Evolutionary conservation across 768 basidiomycete species (phyloP).

Genomic region (Cyathus striatus): DNA sequence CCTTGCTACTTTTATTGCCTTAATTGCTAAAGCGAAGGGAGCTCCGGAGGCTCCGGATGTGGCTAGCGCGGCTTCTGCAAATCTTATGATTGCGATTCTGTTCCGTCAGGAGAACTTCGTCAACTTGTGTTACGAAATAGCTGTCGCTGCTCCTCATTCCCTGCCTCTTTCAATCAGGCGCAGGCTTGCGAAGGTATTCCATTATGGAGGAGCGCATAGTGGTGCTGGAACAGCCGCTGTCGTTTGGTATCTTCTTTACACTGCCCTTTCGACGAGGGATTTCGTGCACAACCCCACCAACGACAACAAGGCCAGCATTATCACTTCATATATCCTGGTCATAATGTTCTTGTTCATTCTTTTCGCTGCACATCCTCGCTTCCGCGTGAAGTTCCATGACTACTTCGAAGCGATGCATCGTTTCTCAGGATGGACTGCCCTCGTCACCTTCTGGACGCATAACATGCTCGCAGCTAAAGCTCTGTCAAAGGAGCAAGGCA

Average conservation of each 20-base stretch:
- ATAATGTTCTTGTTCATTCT: conserved; percentile 44
- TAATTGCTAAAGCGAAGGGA: conserved; percentile 27
- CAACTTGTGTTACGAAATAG: conserved; percentile 45
- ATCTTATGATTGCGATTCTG: conserved; percentile 37
- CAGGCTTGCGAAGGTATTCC: conserved; percentile 43
- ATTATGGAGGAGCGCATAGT: conserved; percentile 53
- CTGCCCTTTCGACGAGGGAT: conserved; percentile 34
- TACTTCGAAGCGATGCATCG: conserved; percentile 52
- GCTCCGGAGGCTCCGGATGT: conserved; percentile 29
- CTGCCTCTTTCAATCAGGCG: conserved; percentile 36
- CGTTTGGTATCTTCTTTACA: conserved; percentile 47
- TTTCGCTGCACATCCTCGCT: conserved; percentile 40
- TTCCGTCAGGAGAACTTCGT: conserved; percentile 49
- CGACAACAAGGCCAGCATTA: conserved; percentile 11
- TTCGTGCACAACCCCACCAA: conserved; percentile 16
- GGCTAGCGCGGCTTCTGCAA: conserved; percentile 32
- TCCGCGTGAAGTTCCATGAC: conserved; percentile 43
- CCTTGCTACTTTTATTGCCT: conserved; percentile 39
- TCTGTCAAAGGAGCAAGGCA: conserved; percentile 26
- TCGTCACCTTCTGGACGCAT: conserved; percentile 44
- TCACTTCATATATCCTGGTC: conserved; percentile 33
- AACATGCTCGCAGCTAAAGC: conserved; percentile 27
- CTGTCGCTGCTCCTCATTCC: conserved; percentile 29
- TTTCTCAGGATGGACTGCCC: conserved; percentile 49
- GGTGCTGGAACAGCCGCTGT: conserved; percentile 47